phyloP scores from a whole-genome alignment of 2,329 filamentous ascomycete genomes.

The Nemania diffusa region DNA sequence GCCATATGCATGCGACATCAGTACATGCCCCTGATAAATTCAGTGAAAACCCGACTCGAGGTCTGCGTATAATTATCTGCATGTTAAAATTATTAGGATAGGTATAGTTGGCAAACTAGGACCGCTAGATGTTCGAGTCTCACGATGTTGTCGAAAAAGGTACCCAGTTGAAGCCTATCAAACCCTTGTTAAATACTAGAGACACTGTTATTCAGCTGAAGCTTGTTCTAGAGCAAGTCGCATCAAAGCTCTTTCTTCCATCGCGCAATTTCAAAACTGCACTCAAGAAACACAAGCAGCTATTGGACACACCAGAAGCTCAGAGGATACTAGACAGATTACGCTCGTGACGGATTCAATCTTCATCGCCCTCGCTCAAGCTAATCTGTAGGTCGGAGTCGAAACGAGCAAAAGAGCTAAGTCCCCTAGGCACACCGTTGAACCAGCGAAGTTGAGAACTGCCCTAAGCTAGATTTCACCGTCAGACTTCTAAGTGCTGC shows the following conservation, averaged over 20 bases:
- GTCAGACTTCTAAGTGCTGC: constrained; percentile 1
- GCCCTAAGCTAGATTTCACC: constrained; percentile 9
- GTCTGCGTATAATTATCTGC: too few relatives aligned
- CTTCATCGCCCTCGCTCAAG: background rate
- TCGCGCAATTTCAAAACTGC: background rate
- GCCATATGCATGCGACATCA: too few relatives aligned
- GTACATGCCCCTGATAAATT: too few relatives aligned
- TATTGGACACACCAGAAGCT: background rate
- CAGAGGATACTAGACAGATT: constrained; percentile 2
- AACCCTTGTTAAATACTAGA: background rate
- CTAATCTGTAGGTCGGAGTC: background rate
- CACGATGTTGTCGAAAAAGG: background rate
- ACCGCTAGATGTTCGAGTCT: background rate
- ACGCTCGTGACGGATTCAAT: background rate
- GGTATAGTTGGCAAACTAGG: too few relatives aligned
- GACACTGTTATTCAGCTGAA: constrained; percentile 11
- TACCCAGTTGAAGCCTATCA: background rate
- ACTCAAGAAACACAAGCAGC: constrained; percentile 5
- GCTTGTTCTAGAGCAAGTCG: constrained; percentile 1
- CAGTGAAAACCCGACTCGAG: too few relatives aligned
- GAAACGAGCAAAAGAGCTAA: constrained; percentile 7
- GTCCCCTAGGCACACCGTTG: background rate
- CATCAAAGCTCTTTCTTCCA: constrained; percentile 5
- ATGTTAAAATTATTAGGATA: too few relatives aligned
- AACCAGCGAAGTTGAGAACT: constrained; percentile 7